phyloP scores from a whole-genome alignment of 129 eudicot genomes.

The Lactuca sativa region DNA sequence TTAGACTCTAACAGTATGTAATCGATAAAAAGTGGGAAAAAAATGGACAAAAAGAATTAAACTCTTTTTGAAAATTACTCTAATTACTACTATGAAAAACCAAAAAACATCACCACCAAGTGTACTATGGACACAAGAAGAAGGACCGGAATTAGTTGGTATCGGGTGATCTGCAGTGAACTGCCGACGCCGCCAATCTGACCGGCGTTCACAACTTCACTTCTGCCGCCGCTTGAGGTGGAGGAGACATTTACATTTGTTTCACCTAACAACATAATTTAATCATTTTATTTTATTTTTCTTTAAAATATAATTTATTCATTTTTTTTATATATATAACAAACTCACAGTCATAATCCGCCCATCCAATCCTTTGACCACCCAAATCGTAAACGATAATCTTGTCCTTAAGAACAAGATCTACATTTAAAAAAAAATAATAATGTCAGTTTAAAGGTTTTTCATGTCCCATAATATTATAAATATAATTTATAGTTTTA shows the following conservation, averaged over 20 bases:
- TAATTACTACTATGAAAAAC: constrained; percentile 19
- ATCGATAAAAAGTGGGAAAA: constrained; percentile 1
- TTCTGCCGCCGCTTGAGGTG: constrained; percentile 52
- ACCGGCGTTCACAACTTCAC: constrained; percentile 72
- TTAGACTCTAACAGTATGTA: constrained; percentile 1
- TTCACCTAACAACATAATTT: constrained; percentile 50
- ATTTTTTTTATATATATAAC: neutral
- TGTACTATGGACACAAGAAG: constrained; percentile 45
- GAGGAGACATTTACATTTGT: constrained; percentile 71
- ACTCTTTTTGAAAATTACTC: neutral
- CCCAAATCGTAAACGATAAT: constrained; percentile 81
- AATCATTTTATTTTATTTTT: neutral
- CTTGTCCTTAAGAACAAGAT: constrained; percentile 89
- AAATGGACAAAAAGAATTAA: constrained; percentile 1
- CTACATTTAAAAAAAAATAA: constrained; percentile 40
- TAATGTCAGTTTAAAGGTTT: neutral
- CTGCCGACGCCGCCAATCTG: constrained; percentile 44
- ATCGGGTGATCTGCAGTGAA: constrained; percentile 31
- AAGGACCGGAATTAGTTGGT: constrained; percentile 29
- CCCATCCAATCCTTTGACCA: constrained; percentile 93
- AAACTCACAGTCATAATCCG: constrained; percentile 80
- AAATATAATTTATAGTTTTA: neutral
- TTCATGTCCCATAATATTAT: neutral
- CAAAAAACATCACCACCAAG: neutral
- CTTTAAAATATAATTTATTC: neutral